Evolutionary conservation across 129 eudicot genomes (phyloP), one percentile per base, ranked within the genome.

Genomic region (Helianthus tuberosus): DNA sequence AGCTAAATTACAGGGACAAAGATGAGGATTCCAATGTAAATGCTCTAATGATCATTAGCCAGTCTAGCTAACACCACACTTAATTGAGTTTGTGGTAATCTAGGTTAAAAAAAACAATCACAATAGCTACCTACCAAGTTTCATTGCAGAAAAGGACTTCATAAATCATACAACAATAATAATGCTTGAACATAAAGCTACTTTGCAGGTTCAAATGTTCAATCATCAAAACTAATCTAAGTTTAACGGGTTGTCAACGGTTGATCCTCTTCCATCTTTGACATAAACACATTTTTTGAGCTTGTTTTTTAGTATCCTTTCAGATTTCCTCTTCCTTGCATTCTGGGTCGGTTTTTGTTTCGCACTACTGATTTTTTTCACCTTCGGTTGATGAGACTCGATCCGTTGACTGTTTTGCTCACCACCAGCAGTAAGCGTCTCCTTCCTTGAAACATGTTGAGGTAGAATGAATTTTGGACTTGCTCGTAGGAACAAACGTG

Each of bases 221-320:
- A 35, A 2, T 10, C 49, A 55, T 55, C n/a, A n/a, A n/a, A 11
- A 9, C 57, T 72, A 72, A 38, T 71, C 75, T 11, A 71, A 16
- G 20, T 23, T 23, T 27, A 73, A 5, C 25, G 63, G 70, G 1
- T 61, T 62, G 17, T 74, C 70, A 48, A 61, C 5, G 10, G 71
- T 49, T 7, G 51, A 46, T 36, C 78, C 78, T 60, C 70, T 16
- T 64, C 78, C 78, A 73, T 73, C 61, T 12, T 61, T 62, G 60
- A n/a, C 62, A 49, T 61, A 59, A 47, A 59, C 17, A 6, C 14
- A n/a, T 5, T 32, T 48, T 36, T 62, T 73, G 8, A 61, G 77
- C 70, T 64, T 73, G 50, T 61, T 62, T 73, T 61, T 61, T 17
- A 73, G 58, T 61, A 73, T 73, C 62, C 48, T 61, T 17, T 73